phyloP scores from a whole-genome alignment of 805 yeast genomes.

The Clavispora asparagi region DNA sequence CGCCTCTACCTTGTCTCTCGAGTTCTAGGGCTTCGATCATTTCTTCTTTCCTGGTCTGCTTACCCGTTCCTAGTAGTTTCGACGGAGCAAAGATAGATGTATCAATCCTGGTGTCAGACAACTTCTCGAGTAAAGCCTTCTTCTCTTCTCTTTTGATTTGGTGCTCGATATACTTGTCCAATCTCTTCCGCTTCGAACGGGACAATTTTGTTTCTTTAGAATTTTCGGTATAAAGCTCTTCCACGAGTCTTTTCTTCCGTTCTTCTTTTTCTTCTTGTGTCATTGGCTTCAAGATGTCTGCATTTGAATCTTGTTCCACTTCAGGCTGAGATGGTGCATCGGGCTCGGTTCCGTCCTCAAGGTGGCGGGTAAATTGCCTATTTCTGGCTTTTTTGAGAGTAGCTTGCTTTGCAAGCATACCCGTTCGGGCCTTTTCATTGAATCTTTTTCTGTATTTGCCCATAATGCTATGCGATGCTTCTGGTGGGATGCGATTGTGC shows the following conservation, averaged over 20 bases:
- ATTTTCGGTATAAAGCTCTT: constrained; percentile 52
- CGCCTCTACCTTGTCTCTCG: constrained; percentile 68
- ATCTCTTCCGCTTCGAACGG: constrained; percentile 64
- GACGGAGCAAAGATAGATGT: constrained; percentile 66
- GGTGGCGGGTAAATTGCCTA: constrained; percentile 55
- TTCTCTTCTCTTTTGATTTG: constrained; percentile 87
- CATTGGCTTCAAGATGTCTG: constrained; percentile 58
- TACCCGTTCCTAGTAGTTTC: constrained; percentile 72
- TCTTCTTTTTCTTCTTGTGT: constrained; percentile 57
- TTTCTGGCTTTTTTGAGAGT: constrained; percentile 63
- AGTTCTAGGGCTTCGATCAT: constrained; percentile 69
- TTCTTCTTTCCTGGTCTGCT: constrained; percentile 60
- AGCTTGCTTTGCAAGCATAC: constrained; percentile 76
- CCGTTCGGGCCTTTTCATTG: constrained; percentile 82
- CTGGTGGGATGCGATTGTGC: neutral
- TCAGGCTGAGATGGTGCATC: constrained; percentile 4
- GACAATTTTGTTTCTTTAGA: constrained; percentile 62
- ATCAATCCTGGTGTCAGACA: constrained; percentile 65
- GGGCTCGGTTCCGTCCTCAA: constrained; percentile 22
- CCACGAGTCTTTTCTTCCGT: constrained; percentile 59
- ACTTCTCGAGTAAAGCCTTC: constrained; percentile 66
- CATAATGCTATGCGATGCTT: constrained; percentile 36
- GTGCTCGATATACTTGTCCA: constrained; percentile 90
- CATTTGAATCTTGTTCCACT: constrained; percentile 45
- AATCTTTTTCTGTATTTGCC: constrained; percentile 77